Conservation (phyloP, 257 asterid species). For the Solanum clarkiae region DNA sequence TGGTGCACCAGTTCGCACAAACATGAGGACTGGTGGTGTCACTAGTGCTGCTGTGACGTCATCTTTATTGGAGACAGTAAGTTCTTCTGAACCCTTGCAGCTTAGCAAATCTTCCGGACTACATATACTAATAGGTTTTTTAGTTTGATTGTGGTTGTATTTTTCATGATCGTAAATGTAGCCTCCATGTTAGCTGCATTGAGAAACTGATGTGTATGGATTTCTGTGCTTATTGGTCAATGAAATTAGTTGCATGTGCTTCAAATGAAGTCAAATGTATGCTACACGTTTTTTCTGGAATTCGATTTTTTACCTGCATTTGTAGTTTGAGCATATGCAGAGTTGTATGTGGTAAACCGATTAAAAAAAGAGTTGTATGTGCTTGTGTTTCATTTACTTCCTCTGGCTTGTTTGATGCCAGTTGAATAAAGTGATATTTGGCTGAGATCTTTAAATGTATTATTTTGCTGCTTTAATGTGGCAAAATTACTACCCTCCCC, state of each 20-base stretch:
- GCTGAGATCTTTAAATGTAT: background rate
- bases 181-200: background rate
- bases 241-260: background rate
- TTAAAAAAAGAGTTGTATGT: background rate
- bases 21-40: constrained; percentile 76
- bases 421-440: background rate
- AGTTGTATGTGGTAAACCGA: background rate
- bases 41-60: constrained; percentile 81
- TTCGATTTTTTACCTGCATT: background rate
- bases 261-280: background rate
- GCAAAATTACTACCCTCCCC: background rate
- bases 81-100: constrained; percentile 7
- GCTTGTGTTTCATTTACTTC: background rate
- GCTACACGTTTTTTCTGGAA: background rate
- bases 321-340: background rate
- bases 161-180: background rate
- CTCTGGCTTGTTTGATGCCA: background rate
- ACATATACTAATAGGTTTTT: background rate
- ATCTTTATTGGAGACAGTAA: constrained; percentile 81
- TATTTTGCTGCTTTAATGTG: background rate
- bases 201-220: background rate
- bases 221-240: background rate
- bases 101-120: background rate
- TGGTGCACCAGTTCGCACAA: constrained; percentile 94
- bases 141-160: background rate